Evolutionary conservation across 1,284 basidiomycete species (phyloP).

Genomic region (Malassezia caprae): DNA sequence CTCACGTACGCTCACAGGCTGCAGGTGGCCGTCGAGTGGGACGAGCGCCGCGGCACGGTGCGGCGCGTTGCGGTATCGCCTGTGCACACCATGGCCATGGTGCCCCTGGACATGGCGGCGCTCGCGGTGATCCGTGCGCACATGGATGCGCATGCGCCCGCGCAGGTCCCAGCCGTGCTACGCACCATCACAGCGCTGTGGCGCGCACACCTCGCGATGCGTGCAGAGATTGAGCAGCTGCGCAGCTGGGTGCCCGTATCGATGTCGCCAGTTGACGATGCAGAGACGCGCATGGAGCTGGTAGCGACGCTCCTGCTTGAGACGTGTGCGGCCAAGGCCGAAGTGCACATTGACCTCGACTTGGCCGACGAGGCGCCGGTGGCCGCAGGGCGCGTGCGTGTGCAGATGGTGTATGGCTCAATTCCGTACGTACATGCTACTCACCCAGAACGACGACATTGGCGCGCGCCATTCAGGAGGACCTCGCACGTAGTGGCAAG

Average conservation of each 20-base stretch:
- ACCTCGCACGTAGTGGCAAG: neutral
- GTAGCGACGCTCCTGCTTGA: slow-evolving; percentile 25
- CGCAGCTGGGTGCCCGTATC: slow-evolving; percentile 27
- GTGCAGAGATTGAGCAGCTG: slow-evolving; percentile 29
- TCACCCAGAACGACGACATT: neutral
- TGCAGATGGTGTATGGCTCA: slow-evolving; percentile 29
- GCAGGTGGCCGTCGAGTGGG: slow-evolving; percentile 26
- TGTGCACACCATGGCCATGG: neutral
- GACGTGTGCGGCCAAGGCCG: slow-evolving; percentile 23
- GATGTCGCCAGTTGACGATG: slow-evolving; percentile 16
- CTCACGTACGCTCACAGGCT: slow-evolving; percentile 27
- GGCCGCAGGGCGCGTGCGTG: slow-evolving; percentile 20
- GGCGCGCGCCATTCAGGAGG: neutral
- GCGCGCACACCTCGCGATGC: slow-evolving; percentile 22
- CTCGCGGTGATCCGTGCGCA: slow-evolving; percentile 11
- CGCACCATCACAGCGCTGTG: slow-evolving; percentile 24
- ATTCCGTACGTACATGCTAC: slow-evolving; percentile 14
- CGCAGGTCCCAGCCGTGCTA: slow-evolving; percentile 16
- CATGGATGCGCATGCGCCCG: slow-evolving; percentile 20
- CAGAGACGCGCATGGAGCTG: slow-evolving; percentile 21
- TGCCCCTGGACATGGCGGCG: slow-evolving; percentile 7
- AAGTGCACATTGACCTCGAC: slow-evolving; percentile 24
- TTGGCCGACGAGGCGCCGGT: slow-evolving; percentile 22
- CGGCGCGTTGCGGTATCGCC: slow-evolving; percentile 25
- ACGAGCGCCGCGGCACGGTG: slow-evolving; percentile 20